Evolutionary conservation across 805 yeast genomes (phyloP).

Genomic region (Kuraishia piskuri): DNA sequence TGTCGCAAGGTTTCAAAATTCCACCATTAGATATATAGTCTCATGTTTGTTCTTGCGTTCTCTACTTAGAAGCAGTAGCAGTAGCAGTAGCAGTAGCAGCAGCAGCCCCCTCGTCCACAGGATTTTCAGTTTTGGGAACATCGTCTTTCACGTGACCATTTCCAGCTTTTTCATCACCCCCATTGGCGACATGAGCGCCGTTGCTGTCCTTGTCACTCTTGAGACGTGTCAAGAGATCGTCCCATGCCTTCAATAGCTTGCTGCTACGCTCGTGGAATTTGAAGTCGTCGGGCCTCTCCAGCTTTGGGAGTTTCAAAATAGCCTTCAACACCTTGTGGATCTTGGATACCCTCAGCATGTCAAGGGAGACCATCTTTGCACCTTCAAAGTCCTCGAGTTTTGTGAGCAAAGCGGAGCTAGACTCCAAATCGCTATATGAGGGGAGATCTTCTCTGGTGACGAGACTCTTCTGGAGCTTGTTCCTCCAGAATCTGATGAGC

Average conservation of each 20-base stretch:
- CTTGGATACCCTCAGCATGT: conserved; percentile 34
- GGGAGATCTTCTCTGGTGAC: conserved; percentile 34
- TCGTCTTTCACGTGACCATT: neutral
- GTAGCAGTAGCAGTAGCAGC: too few species aligned
- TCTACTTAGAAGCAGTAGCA: too few species aligned
- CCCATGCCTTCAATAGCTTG: conserved; percentile 34
- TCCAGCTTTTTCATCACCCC: neutral
- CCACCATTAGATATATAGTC: neutral
- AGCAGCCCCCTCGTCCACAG: neutral
- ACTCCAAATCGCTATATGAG: conserved; percentile 33
- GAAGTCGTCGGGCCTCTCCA: conserved; percentile 34
- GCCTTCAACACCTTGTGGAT: conserved; percentile 45
- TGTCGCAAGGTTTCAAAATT: neutral
- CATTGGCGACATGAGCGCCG: neutral
- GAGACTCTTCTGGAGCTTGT: conserved; percentile 37
- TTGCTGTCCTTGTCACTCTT: conserved; percentile 10
- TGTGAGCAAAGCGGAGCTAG: conserved; percentile 29
- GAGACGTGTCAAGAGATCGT: conserved; percentile 24
- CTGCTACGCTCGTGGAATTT: conserved; percentile 36
- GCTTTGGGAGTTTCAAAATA: conserved; percentile 28
- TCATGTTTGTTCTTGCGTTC: too few species aligned
- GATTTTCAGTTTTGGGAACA: neutral
- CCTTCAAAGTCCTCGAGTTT: conserved; percentile 32
- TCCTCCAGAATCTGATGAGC: conserved; percentile 39
- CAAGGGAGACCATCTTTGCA: conserved; percentile 20